phyloP scores from a whole-genome alignment of 768 basidiomycete species.

The Boletellus ananas region DNA sequence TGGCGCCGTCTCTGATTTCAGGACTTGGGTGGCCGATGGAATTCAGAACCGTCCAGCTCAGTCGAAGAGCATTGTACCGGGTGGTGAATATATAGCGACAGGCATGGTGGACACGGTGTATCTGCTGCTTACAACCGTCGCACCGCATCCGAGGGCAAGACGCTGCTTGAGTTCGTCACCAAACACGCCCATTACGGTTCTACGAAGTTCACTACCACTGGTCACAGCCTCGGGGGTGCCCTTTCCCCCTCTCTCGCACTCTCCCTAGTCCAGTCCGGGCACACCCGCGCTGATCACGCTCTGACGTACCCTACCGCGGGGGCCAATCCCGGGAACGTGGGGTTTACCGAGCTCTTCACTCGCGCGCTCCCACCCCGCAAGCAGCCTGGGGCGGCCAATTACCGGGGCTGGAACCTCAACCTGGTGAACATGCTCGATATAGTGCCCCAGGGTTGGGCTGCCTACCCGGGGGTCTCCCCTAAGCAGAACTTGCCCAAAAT shows the following conservation, averaged over 20 bases:
- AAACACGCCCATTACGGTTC: background rate
- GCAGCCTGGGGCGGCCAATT: background rate
- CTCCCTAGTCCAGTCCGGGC: slow-evolving; percentile 1
- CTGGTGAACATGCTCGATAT: slow-evolving; percentile 15
- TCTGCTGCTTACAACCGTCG: slow-evolving; percentile 1
- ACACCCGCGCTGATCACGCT: background rate
- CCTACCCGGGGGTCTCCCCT: background rate
- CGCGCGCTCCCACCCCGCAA: background rate
- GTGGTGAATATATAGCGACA: background rate
- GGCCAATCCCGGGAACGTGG: slow-evolving; percentile 4
- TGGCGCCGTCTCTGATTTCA: slow-evolving; percentile 8
- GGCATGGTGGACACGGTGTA: background rate
- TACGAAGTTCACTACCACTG: slow-evolving; percentile 4
- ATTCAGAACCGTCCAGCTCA: background rate
- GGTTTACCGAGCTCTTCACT: background rate
- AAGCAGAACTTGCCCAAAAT: slow-evolving; percentile 15
- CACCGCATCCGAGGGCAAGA: background rate
- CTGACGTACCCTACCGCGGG: slow-evolving; percentile 3
- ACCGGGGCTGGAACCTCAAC: slow-evolving; percentile 19
- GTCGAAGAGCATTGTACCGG: background rate
- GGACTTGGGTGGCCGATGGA: slow-evolving; percentile 4
- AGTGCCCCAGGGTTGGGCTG: slow-evolving; percentile 14
- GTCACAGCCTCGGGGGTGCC: slow-evolving; percentile 13
- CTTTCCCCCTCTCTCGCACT: slow-evolving; percentile 15
- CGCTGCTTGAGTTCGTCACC: slow-evolving; percentile 7